Evolutionary conservation across 441 rosid species (phyloP), one percentile per base, ranked within the genome.

Genomic region (Populus hybrid): DNA sequence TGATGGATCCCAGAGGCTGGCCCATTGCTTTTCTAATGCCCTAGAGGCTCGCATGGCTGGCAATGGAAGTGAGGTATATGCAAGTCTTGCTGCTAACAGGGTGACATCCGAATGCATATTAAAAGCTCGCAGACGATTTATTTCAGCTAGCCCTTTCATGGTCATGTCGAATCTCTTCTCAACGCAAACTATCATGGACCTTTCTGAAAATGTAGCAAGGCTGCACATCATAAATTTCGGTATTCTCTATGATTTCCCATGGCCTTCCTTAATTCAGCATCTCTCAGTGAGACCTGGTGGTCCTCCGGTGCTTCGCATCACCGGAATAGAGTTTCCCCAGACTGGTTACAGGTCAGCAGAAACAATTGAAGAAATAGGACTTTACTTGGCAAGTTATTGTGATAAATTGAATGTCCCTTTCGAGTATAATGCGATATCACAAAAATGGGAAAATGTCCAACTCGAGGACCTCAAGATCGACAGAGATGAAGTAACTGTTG

Each of bases 201-300:
- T 79, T 20, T 86, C 96, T 11, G 84, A 86, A 73, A 87, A 86
- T 38, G 90, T 90, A 38, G 82, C 86, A 0, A 87, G 86, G 45
- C 84, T 96, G 9, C 98, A 93, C 81, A 89, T 96, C 53, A 87
- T 96, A 59, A 94, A 96, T 82, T 92, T 96, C 20, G 99, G 99
- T 21, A 86, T 94, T 73, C 89, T 87, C 72, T 94, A 96, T 77
- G 98, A 98, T 24, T 96, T 91, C 77, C 99, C 94, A 53, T 96
- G 98, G 99, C 98, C 99, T 80, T 90, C 94, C 85, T 85, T 94
- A n/a, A 93, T 96, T 67, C 93, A 91, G 78, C 88, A 89, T 2
- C 76, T 96, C 64, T 88, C 99, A 0, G 63, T 61, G 33, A 83
- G 90, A 71, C 72, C 71, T 2, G 88, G 82, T 2, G 97, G 94